Conservation (phyloP, 2,329 filamentous ascomycete species). For the Fusarium acutatum region DNA sequence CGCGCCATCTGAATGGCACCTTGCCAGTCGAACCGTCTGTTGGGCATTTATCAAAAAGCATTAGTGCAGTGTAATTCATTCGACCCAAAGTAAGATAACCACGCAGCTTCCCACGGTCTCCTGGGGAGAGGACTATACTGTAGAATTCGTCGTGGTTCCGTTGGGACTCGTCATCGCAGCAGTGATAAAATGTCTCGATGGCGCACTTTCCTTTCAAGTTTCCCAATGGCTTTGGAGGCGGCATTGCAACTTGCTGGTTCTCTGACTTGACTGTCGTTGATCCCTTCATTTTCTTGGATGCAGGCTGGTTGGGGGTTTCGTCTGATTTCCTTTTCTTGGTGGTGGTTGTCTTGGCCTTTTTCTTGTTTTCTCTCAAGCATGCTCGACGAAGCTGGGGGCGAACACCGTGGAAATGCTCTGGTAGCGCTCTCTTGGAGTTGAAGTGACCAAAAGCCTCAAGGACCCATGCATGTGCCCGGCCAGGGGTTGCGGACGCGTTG, state of each 20-base stretch:
- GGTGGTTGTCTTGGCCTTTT: rapidly evolving
- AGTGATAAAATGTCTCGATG: background rate
- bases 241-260: background rate
- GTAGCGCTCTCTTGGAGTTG: background rate
- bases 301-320: rapidly evolving
- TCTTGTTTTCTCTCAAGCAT: background rate
- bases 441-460: background rate
- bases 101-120: background rate
- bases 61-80: background rate
- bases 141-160: background rate
- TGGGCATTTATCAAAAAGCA: background rate
- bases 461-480: background rate
- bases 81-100: background rate
- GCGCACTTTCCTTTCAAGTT: background rate
- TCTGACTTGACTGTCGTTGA: background rate
- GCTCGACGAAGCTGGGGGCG: background rate
- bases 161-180: background rate
- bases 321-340: background rate
- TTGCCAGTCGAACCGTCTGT: background rate
- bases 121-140: background rate
- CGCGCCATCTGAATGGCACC: background rate
- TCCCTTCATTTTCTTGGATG: background rate
- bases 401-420: background rate
- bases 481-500: background rate
- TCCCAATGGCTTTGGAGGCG: background rate